A percentile compares a stretch with the other conserved stretches of the same genome.
These are phyloP conservation scores for Epichloe brachyelytri DNA, from an alignment of 2,329 filamentous ascomycete species.

Conservation along the genomic window DNA sequence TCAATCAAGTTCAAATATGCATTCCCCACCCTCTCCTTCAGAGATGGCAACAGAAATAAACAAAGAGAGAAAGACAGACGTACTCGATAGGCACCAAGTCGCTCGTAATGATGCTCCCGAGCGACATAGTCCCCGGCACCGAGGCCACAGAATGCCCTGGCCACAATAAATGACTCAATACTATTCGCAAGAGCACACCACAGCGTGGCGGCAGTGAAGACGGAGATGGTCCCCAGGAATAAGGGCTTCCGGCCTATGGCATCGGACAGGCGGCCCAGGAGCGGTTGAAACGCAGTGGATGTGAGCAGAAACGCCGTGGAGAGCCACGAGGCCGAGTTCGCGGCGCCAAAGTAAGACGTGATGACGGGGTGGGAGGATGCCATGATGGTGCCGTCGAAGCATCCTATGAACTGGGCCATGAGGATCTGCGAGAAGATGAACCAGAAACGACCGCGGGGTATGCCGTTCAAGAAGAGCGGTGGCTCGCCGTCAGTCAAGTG, in stretches of 20 bases:
- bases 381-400: slow-evolving; percentile 72
- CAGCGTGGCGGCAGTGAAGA: slow-evolving; percentile 52
- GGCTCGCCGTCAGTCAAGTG: neutral
- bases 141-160: slow-evolving; percentile 57
- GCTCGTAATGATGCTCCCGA: slow-evolving; percentile 58
- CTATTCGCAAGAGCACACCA: slow-evolving; percentile 57
- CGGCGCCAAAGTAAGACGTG: slow-evolving; percentile 64
- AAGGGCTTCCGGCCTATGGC: slow-evolving; percentile 55
- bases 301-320: slow-evolving; percentile 69
- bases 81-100: slow-evolving; percentile 63
- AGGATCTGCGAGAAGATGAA: slow-evolving; percentile 48
- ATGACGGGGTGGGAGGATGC: slow-evolving; percentile 70
- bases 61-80: slow-evolving; percentile 13
- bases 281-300: slow-evolving; percentile 61
- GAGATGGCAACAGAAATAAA: neutral
- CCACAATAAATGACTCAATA: slow-evolving; percentile 58
- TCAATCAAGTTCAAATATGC: too few species aligned
- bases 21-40: neutral
- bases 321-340: slow-evolving; percentile 71
- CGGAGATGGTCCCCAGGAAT: slow-evolving; percentile 48
- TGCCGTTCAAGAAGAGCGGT: slow-evolving; percentile 30
- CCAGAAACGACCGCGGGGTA: slow-evolving; percentile 42
- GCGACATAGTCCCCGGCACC: slow-evolving; percentile 59
- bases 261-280: slow-evolving; percentile 63
- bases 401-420: slow-evolving; percentile 43